Evolutionary conservation across 2,329 filamentous ascomycete species (phyloP), one percentile per base, ranked within the genome.

Genomic region (Fusarium sp.): DNA sequence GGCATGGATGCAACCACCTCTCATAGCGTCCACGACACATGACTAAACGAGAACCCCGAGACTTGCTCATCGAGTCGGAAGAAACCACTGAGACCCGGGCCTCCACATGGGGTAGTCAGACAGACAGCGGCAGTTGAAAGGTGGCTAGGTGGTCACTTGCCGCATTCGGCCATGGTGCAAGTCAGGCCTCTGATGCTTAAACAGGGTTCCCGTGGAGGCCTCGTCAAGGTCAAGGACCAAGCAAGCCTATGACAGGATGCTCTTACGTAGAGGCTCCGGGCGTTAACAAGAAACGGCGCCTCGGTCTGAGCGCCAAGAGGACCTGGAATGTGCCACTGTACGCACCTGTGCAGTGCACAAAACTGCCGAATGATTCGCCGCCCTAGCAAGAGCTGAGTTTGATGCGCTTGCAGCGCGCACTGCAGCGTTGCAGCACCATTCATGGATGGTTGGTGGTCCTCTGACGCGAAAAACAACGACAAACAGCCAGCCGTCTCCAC

Each of bases 81-180:
- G 57, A 63, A 59, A 54, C 66, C 40, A 69, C 45, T 56, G 47
- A 54, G 43, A 61, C 58, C 68, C 56, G 54, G 69, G 45, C 64
- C 67, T 72, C 70, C 69, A 67, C 64, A 58, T 37, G 50, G 63
- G 65, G 30, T 63, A 63, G 63, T 47, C 57, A 70, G 63, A 33
- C 62, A 45, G 61, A 62, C 59, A 43, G 56, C 73, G 71, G 71
- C 60, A 78, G 69, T 75, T 75, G 73, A 54, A 43, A 68, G 63
- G 30, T 32, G 20, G 40, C 45, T 50, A 62, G 61, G 57, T 52
- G 54, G 54, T 58, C 52, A 58, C 68, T 60, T 58, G 32, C 27
- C 50, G 40, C 22, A 47, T 43, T 67, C 47, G 30, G 17, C n/a
- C n/a, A 56, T 63, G 52, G 56, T 52, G 9, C 30, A 25, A 38